These are phyloP conservation scores for Leavenworthia alabamica DNA, from an alignment of 345 rosid species.

Conservation along the genomic window DNA sequence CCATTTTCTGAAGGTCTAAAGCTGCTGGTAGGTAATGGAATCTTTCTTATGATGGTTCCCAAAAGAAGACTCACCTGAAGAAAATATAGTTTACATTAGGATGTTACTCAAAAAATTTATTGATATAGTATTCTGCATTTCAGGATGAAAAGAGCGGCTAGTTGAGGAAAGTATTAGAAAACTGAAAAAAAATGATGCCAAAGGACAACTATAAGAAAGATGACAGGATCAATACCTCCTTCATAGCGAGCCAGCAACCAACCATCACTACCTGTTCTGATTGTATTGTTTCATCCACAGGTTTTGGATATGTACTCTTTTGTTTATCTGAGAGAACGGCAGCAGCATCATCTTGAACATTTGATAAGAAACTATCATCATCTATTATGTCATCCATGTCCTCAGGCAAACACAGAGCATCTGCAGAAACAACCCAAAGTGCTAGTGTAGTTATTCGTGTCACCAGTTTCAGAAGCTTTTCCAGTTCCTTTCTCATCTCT, in stretches of 20 bases:
- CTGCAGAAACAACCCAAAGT: conserved; percentile 94
- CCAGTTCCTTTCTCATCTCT: conserved; percentile 64
- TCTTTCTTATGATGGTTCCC: conserved; percentile 80
- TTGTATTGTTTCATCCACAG: conserved; percentile 36
- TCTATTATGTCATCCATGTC: conserved; percentile 76
- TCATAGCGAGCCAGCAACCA: conserved; percentile 98
- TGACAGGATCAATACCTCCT: conserved; percentile 59
- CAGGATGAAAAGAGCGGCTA: neutral
- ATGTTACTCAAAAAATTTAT: neutral
- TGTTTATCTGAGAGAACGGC: conserved; percentile 32
- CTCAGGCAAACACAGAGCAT: conserved; percentile 82
- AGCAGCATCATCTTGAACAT: conserved; percentile 37
- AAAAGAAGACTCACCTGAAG: conserved; percentile 90
- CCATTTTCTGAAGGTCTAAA: conserved; percentile 37
- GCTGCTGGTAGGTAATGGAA: conserved; percentile 63
- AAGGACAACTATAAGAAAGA: conserved; percentile 1
- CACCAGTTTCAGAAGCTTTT: conserved; percentile 68
- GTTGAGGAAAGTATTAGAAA: neutral
- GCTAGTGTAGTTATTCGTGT: conserved; percentile 80
- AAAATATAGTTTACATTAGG: conserved; percentile 27
- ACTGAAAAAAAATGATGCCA: conserved; percentile 5
- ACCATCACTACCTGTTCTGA: conserved; percentile 90
- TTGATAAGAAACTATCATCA: conserved; percentile 51
- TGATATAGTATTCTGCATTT: neutral
- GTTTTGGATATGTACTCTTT: conserved; percentile 38